These are phyloP conservation scores for Astrothelium macrocarpum DNA, from an alignment of 495 filamentous ascomycete genomes.

Conservation along the genomic window DNA sequence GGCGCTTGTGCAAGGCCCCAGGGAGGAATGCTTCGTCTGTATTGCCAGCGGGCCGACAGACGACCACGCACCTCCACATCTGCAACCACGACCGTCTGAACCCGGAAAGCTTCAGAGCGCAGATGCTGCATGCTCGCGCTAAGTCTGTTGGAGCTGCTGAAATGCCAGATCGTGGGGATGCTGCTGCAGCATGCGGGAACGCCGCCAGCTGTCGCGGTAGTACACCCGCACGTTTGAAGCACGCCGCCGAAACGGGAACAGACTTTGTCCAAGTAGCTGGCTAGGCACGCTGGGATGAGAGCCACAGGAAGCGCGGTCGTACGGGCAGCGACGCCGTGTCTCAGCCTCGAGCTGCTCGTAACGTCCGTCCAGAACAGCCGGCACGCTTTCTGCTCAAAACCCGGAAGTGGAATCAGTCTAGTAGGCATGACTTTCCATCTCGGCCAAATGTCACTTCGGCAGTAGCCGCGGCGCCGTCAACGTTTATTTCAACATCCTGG, in stretches of 20 bases:
- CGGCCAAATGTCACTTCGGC: conserved; percentile 1
- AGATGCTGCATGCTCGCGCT: conserved; percentile 1
- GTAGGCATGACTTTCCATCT: not conserved
- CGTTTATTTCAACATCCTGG: conserved; percentile 6
- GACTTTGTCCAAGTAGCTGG: not conserved
- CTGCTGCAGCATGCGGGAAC: not conserved
- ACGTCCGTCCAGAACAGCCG: not conserved
- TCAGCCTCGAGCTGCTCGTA: too few species aligned
- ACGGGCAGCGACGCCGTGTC: not conserved
- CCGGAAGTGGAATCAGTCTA: not conserved
- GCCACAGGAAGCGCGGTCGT: not conserved
- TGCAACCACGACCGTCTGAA: not conserved
- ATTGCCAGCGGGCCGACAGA: not conserved
- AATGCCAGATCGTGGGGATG: conserved; percentile 3
- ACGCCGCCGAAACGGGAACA: not conserved
- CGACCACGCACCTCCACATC: not conserved
- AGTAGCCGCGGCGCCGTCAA: conserved; percentile 4
- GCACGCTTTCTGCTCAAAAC: not conserved
- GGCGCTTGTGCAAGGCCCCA: conserved; percentile 5
- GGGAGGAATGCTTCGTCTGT: not conserved
- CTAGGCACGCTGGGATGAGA: not conserved
- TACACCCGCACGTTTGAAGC: too few species aligned
- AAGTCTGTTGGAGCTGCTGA: not conserved
- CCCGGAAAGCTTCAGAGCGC: not conserved
- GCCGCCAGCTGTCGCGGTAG: too few species aligned